Evolutionary conservation across 441 rosid species (phyloP), one percentile per base, ranked within the genome.

Genomic region (Mallotus repandus): DNA sequence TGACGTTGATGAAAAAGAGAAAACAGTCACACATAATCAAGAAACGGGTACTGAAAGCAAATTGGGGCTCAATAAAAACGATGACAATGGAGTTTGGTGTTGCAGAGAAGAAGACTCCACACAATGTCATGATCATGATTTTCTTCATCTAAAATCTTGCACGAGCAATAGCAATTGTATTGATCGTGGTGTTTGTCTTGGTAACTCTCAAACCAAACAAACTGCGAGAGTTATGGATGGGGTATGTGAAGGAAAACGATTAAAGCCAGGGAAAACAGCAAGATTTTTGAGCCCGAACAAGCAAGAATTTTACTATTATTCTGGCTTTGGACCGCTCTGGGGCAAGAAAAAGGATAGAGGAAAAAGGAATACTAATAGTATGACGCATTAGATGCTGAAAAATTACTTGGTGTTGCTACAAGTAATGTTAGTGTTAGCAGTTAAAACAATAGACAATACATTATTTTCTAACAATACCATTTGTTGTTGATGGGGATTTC

Each of bases 301-400:
- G 2, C 63, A 82, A 14, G 86, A 85, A 79, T 91, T 84, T 76
- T 89, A 89, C 74, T 91, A 93, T 77, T 91, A 89, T 80, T 84
- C 93, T 19, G 95, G 93, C 74, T 90, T 90, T 70, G 96, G 96
- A 8, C 93, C 92, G 13, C 46, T 72, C 57, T 86, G 93, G 89
- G 84, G 89, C 13, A 90, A 86, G 63, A 80, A 89, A 82, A 79
- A 86, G 49, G 66, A 82, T 22, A 71, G 80, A 73, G 72, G 70
- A 45, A 75, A 57, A 2, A 72, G 65, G 50, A n/a, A 25, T 49
- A 66, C 2, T 4, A 29, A 25, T 1, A 11, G 9, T 16, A 15
- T 2, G n/a, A 7, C 3, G 19, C 49, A 45, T 45, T 45, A 38
- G 41, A 38, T 38, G 0, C 41, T 38, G 11, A 45, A 7, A 45